Evolutionary conservation across 2,329 filamentous ascomycete genomes (phyloP), one percentile per base, ranked within the genome.

Genomic region (Verruconis gallopava): DNA sequence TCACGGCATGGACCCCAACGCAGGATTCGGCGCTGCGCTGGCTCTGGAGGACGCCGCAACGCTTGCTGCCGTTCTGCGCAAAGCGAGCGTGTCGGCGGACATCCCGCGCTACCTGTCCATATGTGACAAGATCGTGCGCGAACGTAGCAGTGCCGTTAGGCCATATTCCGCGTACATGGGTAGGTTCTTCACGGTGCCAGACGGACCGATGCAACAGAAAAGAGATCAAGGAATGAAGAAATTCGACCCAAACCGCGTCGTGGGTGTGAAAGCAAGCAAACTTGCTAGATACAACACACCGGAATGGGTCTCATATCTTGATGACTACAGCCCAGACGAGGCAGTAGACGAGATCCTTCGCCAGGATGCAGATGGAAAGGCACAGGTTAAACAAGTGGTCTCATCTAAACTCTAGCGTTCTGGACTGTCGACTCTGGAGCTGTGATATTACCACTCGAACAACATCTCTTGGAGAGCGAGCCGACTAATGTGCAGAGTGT

Each of bases 11-110:
- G 21, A 34, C 2, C 43, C 43, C 2, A 17, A 32, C 14, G 28
- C 37, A 3, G 35, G 28, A 13, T 17, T 22, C 13, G 42, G 35
- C 2, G 19, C 42, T n/a, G 22, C 35, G 4, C 37, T 44, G 35
- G 36, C 19, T n/a, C 21, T 44, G 11, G 42, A 44, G 22, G 42
- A 40, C 42, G 42, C 35, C 12, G 35, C 36, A 5, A 33, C 36
- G 14, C 19, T 44, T 5, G 38, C 38, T 19, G 9, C 19, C 13
- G 14, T 41, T 9, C 4, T 41, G 22, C 13, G 15, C 21, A 19
- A 33, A 5, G 21, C 14, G 5, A 3, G 9, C 18, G 3, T 17
- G 9, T 6, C 15, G 3, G 3, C 3, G 5, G 12, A 41, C 5
- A 2, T 41, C 4, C 21, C 38, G 12, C 21, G 18, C 9, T 20